Evolutionary conservation across 768 basidiomycete species (phyloP).

Genomic region (Suillus clintonianus): DNA sequence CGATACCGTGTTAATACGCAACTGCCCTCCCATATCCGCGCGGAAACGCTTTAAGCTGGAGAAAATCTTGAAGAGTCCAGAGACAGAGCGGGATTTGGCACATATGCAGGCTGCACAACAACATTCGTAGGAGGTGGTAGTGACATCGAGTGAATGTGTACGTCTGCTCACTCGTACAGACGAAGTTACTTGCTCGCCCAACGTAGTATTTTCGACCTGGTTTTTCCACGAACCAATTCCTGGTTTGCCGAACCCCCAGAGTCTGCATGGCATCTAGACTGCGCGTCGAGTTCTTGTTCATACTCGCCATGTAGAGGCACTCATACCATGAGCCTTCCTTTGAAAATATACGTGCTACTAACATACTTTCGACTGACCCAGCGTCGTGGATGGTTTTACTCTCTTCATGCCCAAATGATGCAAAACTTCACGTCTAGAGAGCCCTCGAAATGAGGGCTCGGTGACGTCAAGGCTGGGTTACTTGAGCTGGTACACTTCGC

Average conservation of each 20-base stretch:
- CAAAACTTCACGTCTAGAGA: slow-evolving; percentile 38
- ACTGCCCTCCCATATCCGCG: slow-evolving; percentile 80
- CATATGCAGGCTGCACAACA: slow-evolving; percentile 13
- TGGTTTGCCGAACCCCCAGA: neutral
- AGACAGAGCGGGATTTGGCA: slow-evolving; percentile 53
- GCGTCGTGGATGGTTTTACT: neutral
- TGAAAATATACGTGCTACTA: neutral
- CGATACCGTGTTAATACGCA: slow-evolving; percentile 76
- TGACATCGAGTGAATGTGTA: neutral
- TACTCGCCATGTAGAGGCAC: neutral
- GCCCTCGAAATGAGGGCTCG: slow-evolving; percentile 30
- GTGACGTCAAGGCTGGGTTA: slow-evolving; percentile 41
- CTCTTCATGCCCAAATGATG: slow-evolving; percentile 40
- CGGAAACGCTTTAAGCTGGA: slow-evolving; percentile 77
- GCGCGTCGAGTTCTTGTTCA: neutral
- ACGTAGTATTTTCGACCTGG: neutral
- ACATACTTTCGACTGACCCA: neutral
- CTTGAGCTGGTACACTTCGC: slow-evolving; percentile 44
- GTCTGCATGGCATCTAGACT: neutral
- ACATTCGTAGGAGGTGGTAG: neutral
- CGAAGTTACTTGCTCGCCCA: neutral
- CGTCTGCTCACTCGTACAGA: neutral
- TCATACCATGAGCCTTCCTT: neutral
- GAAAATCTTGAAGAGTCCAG: slow-evolving; percentile 66
- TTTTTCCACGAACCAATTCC: neutral